Evolutionary conservation across 73 alveolate species (phyloP), one percentile per base, ranked within the genome.

Genomic region (Stentor roeselii): DNA sequence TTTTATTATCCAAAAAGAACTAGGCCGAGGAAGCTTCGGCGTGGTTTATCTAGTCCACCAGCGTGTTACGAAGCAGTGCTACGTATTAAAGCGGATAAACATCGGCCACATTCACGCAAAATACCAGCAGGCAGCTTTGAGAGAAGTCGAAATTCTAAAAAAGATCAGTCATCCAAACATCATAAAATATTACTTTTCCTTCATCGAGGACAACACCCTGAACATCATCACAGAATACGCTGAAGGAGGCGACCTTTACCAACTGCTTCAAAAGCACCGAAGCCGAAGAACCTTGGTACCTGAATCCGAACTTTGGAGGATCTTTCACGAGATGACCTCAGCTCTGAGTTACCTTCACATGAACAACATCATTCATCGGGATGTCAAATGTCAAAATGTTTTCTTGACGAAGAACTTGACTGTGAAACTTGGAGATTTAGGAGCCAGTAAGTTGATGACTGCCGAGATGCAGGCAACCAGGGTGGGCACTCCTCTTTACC

Each of bases 401-500:
- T 97, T 97, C 90, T 91, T 97, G n/a, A 88, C 91, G 1, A 88
- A 78, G 80, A 87, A 88, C 35, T 41, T 61, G 27, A 58, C 86
- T 59, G 86, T 90, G 1, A 90, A 90, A 36, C 82, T 97, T 15
- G 99, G 99, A 36, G 99, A 97, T 78, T 87, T 97, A 67, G 99
- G 99, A 42, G 99, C 96, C 36, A 92, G 98, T 4, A 97, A 95
- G 83, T 90, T 96, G 42, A 95, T 90, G 32, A 85, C 90, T 6
- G 95, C 35, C 0, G 60, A 95, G 15, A 74, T 93, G 86, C 89
- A 93, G 83, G 94, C 95, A 21, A 93, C 99, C 0, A 76, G 99
- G 76, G 99, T 97, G 0, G 99, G 99, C 27, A 97, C 99, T 0
- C 99, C 99, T 36, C 88, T 97, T 42, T 97, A 95, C 83, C 84